Conservation (phyloP, 192 early-diverging fungal species). For the Kickxella alabastrina region DNA sequence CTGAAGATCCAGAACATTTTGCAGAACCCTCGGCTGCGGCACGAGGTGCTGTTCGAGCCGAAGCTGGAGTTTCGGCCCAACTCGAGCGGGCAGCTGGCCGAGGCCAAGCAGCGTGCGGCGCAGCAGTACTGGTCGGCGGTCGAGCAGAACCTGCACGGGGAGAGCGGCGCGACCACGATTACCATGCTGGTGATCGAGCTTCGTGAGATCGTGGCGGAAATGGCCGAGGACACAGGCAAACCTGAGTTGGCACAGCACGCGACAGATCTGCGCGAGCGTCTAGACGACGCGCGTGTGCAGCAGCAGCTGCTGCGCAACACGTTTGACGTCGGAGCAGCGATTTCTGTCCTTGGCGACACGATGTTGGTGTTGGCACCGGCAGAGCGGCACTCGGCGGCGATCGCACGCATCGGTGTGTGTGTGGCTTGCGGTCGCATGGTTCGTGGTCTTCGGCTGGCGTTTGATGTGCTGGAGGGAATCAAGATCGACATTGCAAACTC, state of each 20-base stretch:
- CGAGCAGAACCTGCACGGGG: slow-evolving; percentile 52
- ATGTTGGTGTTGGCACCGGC: slow-evolving; percentile 64
- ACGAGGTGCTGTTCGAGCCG: slow-evolving; percentile 87
- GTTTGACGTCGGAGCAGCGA: slow-evolving; percentile 56
- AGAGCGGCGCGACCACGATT: slow-evolving; percentile 28
- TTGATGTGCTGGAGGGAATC: slow-evolving; percentile 57
- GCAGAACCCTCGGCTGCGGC: slow-evolving; percentile 78
- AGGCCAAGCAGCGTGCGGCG: slow-evolving; percentile 58
- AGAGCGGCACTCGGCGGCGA: slow-evolving; percentile 59
- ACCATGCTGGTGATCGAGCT: slow-evolving; percentile 73
- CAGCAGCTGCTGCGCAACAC: slow-evolving; percentile 68
- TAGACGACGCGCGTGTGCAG: slow-evolving; percentile 56
- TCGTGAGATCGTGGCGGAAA: slow-evolving; percentile 64
- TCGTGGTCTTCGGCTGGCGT: slow-evolving; percentile 65
- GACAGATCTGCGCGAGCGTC: slow-evolving; percentile 42
- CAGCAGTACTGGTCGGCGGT: slow-evolving; percentile 72
- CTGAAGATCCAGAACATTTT: slow-evolving; percentile 79
- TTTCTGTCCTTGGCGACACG: slow-evolving; percentile 58
- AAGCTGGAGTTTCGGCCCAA: slow-evolving; percentile 88
- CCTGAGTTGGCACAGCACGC: slow-evolving; percentile 37
- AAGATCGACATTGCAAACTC: slow-evolving; percentile 64
- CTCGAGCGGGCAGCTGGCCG: slow-evolving; percentile 66
- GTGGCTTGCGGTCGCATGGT: slow-evolving; percentile 59
- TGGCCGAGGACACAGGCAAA: slow-evolving; percentile 36
- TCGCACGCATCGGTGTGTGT: slow-evolving; percentile 58